phyloP scores from a whole-genome alignment of 2,329 filamentous ascomycete genomes.

The Verticillium albo-atrum region DNA sequence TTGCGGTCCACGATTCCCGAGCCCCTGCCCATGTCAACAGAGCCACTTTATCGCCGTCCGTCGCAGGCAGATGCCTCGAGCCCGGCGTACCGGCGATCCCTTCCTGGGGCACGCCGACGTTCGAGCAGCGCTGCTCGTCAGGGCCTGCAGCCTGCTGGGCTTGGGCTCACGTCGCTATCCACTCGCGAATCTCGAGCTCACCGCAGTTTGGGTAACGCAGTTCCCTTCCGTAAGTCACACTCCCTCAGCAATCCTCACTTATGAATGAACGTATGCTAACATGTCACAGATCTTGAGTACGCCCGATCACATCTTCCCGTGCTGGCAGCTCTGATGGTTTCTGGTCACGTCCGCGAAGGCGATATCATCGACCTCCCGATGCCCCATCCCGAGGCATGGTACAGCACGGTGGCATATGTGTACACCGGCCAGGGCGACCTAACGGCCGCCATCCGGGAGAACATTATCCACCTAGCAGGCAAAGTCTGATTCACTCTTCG shows the following conservation, averaged over 20 bases:
- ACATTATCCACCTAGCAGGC: slow-evolving; percentile 52
- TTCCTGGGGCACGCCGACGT: slow-evolving; percentile 9
- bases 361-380: slow-evolving; percentile 55
- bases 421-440: slow-evolving; percentile 46
- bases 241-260: background rate
- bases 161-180: slow-evolving; percentile 11
- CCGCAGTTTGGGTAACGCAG: slow-evolving; percentile 23
- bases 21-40: slow-evolving; percentile 12
- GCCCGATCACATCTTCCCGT: slow-evolving; percentile 46
- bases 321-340: slow-evolving; percentile 50
- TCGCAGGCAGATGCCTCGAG: slow-evolving; percentile 3
- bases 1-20: slow-evolving; percentile 42
- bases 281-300: slow-evolving; percentile 39
- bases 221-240: slow-evolving; percentile 41
- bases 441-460: slow-evolving; percentile 42
- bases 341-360: slow-evolving; percentile 43
- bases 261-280: slow-evolving; percentile 1
- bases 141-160: slow-evolving; percentile 11
- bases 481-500: slow-evolving; percentile 24
- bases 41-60: slow-evolving; percentile 4
- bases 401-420: slow-evolving; percentile 48
- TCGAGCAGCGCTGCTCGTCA: slow-evolving; percentile 18
- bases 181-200: slow-evolving; percentile 4
- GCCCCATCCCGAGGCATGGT: slow-evolving; percentile 52
- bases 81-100: background rate